A percentile compares a stretch with the other conserved stretches of the same genome.
phyloP scores from a whole-genome alignment of 345 rosid genomes.

The Litchi chinensis region DNA sequence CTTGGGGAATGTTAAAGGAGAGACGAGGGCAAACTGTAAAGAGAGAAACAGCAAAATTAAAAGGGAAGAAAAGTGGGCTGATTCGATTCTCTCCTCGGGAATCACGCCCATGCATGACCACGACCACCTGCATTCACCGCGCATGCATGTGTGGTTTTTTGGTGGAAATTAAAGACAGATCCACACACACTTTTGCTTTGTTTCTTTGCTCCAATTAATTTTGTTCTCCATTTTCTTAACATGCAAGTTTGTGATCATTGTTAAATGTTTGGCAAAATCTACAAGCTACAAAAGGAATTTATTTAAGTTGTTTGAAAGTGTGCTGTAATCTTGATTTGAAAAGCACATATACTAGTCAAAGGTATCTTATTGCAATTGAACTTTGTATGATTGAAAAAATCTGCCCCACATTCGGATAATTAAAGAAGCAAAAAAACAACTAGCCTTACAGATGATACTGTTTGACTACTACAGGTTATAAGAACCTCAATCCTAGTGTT shows the following conservation, averaged over 20 bases:
- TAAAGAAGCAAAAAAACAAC: not conserved
- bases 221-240: slow-evolving; percentile 9
- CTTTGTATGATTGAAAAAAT: not conserved
- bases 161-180: slow-evolving; percentile 8
- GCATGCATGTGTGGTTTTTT: slow-evolving; percentile 11
- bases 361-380: not conserved
- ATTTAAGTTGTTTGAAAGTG: not conserved
- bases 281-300: slow-evolving; percentile 1
- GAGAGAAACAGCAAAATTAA: slow-evolving; percentile 17
- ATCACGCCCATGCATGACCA: slow-evolving; percentile 55
- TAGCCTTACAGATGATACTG: no score
- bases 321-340: not conserved
- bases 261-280: not conserved
- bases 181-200: slow-evolving; percentile 12
- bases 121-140: slow-evolving; percentile 29
- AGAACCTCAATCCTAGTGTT: no score
- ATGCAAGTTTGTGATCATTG: not conserved
- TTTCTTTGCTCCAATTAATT: not conserved
- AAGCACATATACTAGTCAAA: not conserved
- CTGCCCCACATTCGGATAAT: not conserved
- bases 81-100: slow-evolving; percentile 58
- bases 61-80: slow-evolving; percentile 35
- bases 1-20: slow-evolving; percentile 57
- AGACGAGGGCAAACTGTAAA: slow-evolving; percentile 48
- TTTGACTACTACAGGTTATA: no score